phyloP scores from a whole-genome alignment of 2,329 filamentous ascomycete species.

The Exophiala calicioides region DNA sequence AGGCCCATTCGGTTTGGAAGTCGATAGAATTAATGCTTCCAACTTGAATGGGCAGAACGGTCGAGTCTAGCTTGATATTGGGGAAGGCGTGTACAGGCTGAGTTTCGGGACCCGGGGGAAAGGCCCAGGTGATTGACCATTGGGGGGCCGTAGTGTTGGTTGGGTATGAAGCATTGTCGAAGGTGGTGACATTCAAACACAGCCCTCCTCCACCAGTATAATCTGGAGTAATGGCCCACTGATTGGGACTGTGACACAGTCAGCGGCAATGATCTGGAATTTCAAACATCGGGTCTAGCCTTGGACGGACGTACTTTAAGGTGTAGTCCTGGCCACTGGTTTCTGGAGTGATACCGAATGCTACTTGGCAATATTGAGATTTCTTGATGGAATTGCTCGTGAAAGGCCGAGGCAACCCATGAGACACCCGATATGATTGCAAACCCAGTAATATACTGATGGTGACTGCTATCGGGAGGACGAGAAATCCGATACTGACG shows the following conservation, averaged over 20 bases:
- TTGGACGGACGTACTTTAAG: constrained; percentile 40
- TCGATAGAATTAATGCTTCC: constrained; percentile 42
- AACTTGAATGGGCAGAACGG: constrained; percentile 48
- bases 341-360: constrained; percentile 49
- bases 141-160: constrained; percentile 50
- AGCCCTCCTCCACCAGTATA: constrained; percentile 40
- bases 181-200: constrained; percentile 56
- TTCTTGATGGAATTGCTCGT: constrained; percentile 42
- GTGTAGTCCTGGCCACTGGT: constrained; percentile 50
- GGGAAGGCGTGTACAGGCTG: constrained; percentile 58
- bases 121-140: constrained; percentile 58
- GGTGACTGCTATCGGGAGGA: constrained; percentile 53
- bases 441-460: constrained; percentile 54
- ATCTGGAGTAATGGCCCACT: constrained; percentile 51
- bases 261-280: too few species aligned
- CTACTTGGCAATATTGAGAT: constrained; percentile 45
- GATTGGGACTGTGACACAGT: constrained; percentile 45
- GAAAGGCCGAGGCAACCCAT: constrained; percentile 51
- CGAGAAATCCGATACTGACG: constrained; percentile 54
- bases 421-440: constrained; percentile 46
- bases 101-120: constrained; percentile 42
- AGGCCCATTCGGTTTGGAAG: constrained; percentile 54
- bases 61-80: constrained; percentile 53
- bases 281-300: too few species aligned
- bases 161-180: constrained; percentile 54